phyloP scores from a whole-genome alignment of 352 stramenopile species.

The Pilasporangium apinafurcum region DNA sequence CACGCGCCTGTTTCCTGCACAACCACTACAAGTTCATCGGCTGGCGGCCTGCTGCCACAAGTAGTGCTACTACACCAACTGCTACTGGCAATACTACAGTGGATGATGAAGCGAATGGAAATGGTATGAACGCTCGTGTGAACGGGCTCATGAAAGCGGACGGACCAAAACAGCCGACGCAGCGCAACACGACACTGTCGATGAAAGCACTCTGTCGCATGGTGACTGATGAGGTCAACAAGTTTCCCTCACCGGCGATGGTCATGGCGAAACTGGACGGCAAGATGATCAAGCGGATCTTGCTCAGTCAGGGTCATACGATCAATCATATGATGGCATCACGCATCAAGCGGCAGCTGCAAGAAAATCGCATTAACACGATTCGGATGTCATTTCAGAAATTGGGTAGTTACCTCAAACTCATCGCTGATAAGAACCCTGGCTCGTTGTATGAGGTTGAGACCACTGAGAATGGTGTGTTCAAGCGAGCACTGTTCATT shows the following conservation, averaged over 20 bases:
- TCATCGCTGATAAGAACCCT: slow-evolving; percentile 63
- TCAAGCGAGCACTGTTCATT: slow-evolving; percentile 63
- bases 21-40: slow-evolving; percentile 87
- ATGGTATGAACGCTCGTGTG: background rate
- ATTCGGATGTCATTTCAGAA: slow-evolving; percentile 66
- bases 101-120: background rate
- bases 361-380: slow-evolving; percentile 46
- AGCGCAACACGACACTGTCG: slow-evolving; percentile 79
- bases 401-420: slow-evolving; percentile 48
- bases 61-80: background rate
- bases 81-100: background rate
- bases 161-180: slow-evolving; percentile 13
- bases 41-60: slow-evolving; percentile 19
- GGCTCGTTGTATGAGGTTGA: slow-evolving; percentile 52
- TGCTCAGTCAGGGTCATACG: slow-evolving; percentile 60
- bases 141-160: background rate
- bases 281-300: slow-evolving; percentile 64
- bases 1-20: slow-evolving; percentile 62
- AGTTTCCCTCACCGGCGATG: slow-evolving; percentile 47
- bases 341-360: slow-evolving; percentile 67
- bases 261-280: slow-evolving; percentile 68
- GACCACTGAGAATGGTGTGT: slow-evolving; percentile 34
- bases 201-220: slow-evolving; percentile 73
- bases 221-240: slow-evolving; percentile 60
- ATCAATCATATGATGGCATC: slow-evolving; percentile 85